Conservation (phyloP, 305 asterid genomes). For the Fraxinus sp. region DNA sequence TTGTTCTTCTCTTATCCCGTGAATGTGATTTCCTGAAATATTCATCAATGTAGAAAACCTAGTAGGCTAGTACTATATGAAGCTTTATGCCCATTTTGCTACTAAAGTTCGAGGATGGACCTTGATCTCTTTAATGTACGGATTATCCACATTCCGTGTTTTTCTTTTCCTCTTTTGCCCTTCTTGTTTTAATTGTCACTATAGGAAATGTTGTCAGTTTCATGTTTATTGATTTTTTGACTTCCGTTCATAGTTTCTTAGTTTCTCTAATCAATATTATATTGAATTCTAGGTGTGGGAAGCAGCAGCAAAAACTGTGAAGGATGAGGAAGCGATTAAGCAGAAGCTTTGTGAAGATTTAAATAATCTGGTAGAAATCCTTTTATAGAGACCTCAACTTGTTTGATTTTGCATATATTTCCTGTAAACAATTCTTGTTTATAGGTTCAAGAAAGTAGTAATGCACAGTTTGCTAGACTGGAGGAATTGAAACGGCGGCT, state of each 20-base stretch:
- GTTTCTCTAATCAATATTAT: conserved; percentile 19
- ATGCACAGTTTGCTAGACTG: conserved; percentile 69
- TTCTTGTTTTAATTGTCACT: not conserved
- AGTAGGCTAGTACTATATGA: not conserved
- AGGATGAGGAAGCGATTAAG: conserved; percentile 82
- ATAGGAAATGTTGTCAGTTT: conserved; percentile 3
- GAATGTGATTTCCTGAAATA: not conserved
- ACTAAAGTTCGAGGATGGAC: conserved; percentile 9
- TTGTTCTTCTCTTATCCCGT: not conserved
- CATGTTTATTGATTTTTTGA: conserved; percentile 1
- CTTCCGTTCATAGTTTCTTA: not conserved
- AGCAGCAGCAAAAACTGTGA: conserved; percentile 70
- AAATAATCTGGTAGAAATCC: conserved; percentile 57
- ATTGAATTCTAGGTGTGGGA: conserved; percentile 70
- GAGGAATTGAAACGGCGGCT: conserved; percentile 89
- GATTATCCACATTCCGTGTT: not conserved
- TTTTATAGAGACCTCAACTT: not conserved
- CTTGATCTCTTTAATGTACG: conserved; percentile 10
- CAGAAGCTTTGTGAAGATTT: conserved; percentile 86
- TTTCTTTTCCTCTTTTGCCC: not conserved
- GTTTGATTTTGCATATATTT: conserved; percentile 11
- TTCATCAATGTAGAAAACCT: not conserved
- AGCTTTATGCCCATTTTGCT: not conserved
- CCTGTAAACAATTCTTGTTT: conserved; percentile 20
- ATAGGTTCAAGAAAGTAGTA: conserved; percentile 86